Base-by-base conservation (phyloP, 1,139 yeast species). In the Saccharomyces hybrid region DNA sequence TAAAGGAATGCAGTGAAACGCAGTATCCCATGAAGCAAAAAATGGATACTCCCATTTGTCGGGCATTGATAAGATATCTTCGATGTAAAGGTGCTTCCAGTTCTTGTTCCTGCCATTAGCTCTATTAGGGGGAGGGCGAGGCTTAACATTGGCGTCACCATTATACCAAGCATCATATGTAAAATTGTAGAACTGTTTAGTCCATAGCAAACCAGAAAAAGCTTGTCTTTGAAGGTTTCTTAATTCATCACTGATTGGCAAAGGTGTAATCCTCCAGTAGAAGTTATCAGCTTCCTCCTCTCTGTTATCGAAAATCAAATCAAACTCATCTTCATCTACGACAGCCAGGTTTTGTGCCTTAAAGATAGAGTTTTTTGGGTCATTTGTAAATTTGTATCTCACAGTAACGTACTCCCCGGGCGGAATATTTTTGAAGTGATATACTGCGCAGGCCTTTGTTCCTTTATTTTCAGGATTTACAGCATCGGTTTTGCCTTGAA, bases 21-120 rank as follows among this genome's bases (percentile, higher is more conserved):
- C 96, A 2, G 96, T 86, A 70, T 91, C 98, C 98, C 98, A 91
- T 5, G 97, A 95, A 9, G 97, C 97, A 70, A 91, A 91, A 70
- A 91, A 91, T 3, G 97, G 97, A 70, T 91, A 91, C 71, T 91
- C 98, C 91, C 97, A 91, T 70, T 89, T 91, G 69, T 91, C 98
- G 2, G 98, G 98, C 75, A 91, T 79, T 0, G 96, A 88, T 62
- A 91, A 76, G 53, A 91, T 81, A 70, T 91, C 97, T 68, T 90
- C 95, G 64, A 88, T 86, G 71, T 89, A 89, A 70, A 91, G 75
- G 70, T 91, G 96, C 62, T 82, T 83, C 98, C 98, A 91, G 55
- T 88, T 89, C 63, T 82, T 81, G 70, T 89, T 89, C 72, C 97
- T 80, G 31, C 93, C 88, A 66, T 85, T 81, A 27, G 91, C 91